Conservation (phyloP, 129 eudicot species). For the Artemisia argyi region DNA sequence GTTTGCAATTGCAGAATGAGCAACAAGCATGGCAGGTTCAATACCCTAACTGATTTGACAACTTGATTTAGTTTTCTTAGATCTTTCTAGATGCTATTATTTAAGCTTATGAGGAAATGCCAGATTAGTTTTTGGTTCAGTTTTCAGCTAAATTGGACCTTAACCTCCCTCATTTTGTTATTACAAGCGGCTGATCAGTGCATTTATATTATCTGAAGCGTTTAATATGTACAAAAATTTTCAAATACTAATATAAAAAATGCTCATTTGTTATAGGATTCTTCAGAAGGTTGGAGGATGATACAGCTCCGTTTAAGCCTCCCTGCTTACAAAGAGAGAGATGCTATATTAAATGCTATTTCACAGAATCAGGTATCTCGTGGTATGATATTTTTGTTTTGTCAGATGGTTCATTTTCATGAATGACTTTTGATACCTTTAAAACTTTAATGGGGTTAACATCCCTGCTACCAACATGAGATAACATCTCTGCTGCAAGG, state of each 20-base stretch:
- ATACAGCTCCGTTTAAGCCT: slow-evolving; percentile 73
- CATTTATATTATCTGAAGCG: not conserved
- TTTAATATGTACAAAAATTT: slow-evolving; percentile 9
- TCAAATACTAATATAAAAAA: slow-evolving; percentile 16
- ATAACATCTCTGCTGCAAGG: too few relatives aligned
- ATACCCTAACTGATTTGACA: not conserved
- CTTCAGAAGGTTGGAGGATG: slow-evolving; percentile 81
- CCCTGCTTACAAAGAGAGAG: slow-evolving; percentile 91
- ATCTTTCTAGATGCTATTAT: not conserved
- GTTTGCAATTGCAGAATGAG: slow-evolving; percentile 57
- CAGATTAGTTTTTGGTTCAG: not conserved
- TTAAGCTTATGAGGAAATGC: slow-evolving; percentile 1
- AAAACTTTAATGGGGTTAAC: too few relatives aligned
- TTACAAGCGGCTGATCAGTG: not conserved
- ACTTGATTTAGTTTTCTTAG: not conserved
- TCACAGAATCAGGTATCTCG: slow-evolving; percentile 68
- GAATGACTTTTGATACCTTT: not conserved
- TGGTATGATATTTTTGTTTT: slow-evolving; percentile 3
- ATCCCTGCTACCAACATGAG: too few relatives aligned
- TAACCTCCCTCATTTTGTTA: not conserved
- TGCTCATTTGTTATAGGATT: slow-evolving; percentile 48
- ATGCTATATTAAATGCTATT: slow-evolving; percentile 72
- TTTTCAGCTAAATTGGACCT: slow-evolving; percentile 2
- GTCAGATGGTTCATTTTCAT: not conserved
- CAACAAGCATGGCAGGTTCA: slow-evolving; percentile 93